Percentiles rank a stretch among this genome's conserved stretches.
phyloP scores from a whole-genome alignment of 495 filamentous ascomycete genomes.

The Penicillium herquei region DNA sequence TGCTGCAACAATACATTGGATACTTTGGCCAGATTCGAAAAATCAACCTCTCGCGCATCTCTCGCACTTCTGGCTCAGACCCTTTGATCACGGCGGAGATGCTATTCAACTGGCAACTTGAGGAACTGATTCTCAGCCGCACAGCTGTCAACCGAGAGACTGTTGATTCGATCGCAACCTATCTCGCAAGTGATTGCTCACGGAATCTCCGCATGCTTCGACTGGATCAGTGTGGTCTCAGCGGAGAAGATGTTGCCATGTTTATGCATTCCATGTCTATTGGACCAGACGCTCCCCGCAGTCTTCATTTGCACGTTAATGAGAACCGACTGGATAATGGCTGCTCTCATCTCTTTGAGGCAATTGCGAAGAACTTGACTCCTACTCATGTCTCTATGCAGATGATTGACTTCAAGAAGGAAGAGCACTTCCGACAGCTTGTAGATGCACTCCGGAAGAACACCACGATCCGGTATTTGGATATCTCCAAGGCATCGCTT shows the following conservation, averaged over 20 bases:
- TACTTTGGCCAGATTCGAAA: constrained; percentile 69
- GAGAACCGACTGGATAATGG: constrained; percentile 77
- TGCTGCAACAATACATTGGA: constrained; percentile 60
- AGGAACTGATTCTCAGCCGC: constrained; percentile 68
- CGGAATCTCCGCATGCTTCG: constrained; percentile 62
- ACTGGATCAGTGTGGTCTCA: constrained; percentile 79
- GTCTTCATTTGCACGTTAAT: constrained; percentile 75
- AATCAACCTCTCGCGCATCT: constrained; percentile 68
- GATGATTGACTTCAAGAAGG: constrained; percentile 81
- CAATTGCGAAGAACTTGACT: constrained; percentile 60
- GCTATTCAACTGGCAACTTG: constrained; percentile 69
- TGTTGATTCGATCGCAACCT: constrained; percentile 59
- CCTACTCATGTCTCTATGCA: constrained; percentile 76
- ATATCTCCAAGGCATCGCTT: constrained; percentile 84
- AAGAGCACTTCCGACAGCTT: constrained; percentile 71
- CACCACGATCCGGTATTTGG: constrained; percentile 71
- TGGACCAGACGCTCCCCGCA: constrained; percentile 50
- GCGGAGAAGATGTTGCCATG: constrained; percentile 71
- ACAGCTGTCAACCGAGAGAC: constrained; percentile 58
- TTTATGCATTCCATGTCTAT: constrained; percentile 72
- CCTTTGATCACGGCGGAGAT: constrained; percentile 66
- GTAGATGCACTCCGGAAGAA: constrained; percentile 71
- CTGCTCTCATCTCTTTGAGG: constrained; percentile 66
- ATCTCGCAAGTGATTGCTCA: constrained; percentile 62
- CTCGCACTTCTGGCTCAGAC: constrained; percentile 59